Percentiles rank a stretch among this genome's conserved stretches.
Conservation (phyloP, 208 protist species). For the Leptomonas seymouri region DNA sequence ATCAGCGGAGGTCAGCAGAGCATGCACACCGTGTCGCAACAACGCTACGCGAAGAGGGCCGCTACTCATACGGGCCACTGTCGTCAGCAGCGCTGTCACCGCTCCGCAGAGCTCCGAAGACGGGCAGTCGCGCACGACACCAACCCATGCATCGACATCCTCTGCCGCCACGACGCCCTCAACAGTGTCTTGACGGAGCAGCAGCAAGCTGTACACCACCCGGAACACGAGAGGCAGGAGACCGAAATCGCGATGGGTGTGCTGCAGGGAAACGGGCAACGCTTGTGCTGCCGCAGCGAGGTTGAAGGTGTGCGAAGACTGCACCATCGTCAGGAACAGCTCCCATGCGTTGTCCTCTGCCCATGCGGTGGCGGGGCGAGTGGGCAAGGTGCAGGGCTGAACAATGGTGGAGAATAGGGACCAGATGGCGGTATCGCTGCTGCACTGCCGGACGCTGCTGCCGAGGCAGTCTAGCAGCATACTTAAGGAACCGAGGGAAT, state of each 20-base stretch:
- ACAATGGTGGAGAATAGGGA: conserved; percentile 50
- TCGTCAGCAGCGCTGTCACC: conserved; percentile 33
- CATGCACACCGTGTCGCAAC: conserved; percentile 7
- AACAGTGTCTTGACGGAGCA: conserved; percentile 38
- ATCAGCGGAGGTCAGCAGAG: conserved; percentile 29
- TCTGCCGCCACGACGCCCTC: conserved; percentile 29
- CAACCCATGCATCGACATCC: conserved; percentile 38
- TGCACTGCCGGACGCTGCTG: conserved; percentile 39
- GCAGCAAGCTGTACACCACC: conserved; percentile 44
- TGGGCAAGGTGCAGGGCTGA: conserved; percentile 56
- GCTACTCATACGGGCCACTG: conserved; percentile 32
- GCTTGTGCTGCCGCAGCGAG: conserved; percentile 35
- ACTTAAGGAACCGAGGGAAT: conserved; percentile 39
- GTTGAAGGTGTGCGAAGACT: conserved; percentile 30
- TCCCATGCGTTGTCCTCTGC: conserved; percentile 86
- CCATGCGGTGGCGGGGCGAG: conserved; percentile 46
- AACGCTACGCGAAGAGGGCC: conserved; percentile 30
- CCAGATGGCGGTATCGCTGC: conserved; percentile 48
- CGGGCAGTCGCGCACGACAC: conserved; percentile 33
- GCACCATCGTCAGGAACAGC: conserved; percentile 59
- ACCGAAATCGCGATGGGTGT: conserved; percentile 61
- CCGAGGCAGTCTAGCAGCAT: conserved; percentile 67
- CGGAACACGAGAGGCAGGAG: conserved; percentile 55
- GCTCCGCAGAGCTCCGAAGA: conserved; percentile 35
- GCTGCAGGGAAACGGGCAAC: conserved; percentile 42